Evolutionary conservation across 2,329 filamentous ascomycete species (phyloP).

Genomic region (Orbilia oligospora): DNA sequence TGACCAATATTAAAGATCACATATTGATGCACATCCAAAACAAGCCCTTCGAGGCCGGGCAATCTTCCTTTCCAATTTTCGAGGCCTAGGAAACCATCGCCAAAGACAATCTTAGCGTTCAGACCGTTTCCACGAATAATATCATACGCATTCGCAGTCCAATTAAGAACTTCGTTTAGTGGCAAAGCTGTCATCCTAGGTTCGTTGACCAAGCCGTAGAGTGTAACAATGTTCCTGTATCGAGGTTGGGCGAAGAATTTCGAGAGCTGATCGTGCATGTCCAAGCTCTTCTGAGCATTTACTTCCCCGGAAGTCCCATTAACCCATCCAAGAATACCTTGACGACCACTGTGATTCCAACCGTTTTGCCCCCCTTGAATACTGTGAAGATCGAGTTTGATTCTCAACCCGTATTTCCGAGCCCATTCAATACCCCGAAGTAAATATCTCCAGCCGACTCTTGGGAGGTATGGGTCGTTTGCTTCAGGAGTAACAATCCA

Average conservation of each 20-base stretch:
- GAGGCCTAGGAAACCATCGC: slow-evolving; percentile 94
- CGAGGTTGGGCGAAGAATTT: slow-evolving; percentile 93
- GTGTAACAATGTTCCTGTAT: slow-evolving; percentile 90
- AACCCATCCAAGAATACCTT: slow-evolving; percentile 86
- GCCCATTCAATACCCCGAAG: slow-evolving; percentile 93
- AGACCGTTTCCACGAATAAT: slow-evolving; percentile 82
- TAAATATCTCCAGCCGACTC: slow-evolving; percentile 92
- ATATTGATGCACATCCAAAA: slow-evolving; percentile 98
- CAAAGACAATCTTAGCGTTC: slow-evolving; percentile 82
- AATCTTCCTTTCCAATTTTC: slow-evolving; percentile 90
- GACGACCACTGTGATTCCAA: slow-evolving; percentile 94
- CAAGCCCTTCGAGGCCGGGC: slow-evolving; percentile 77
- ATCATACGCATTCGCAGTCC: slow-evolving; percentile 82
- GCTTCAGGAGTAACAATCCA: slow-evolving; percentile 92
- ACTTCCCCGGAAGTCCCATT: slow-evolving; percentile 83
- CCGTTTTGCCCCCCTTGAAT: slow-evolving; percentile 95
- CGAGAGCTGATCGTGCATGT: slow-evolving; percentile 87
- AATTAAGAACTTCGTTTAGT: slow-evolving; percentile 77
- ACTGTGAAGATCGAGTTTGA: slow-evolving; percentile 94
- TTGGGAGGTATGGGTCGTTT: slow-evolving; percentile 86
- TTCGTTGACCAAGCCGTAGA: slow-evolving; percentile 96
- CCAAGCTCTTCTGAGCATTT: slow-evolving; percentile 72
- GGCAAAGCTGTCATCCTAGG: slow-evolving; percentile 85
- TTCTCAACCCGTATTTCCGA: slow-evolving; percentile 88
- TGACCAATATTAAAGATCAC: slow-evolving; percentile 96